Evolutionary conservation across 495 filamentous ascomycete species (phyloP).

Genomic region (Aspergillus indologenus): DNA sequence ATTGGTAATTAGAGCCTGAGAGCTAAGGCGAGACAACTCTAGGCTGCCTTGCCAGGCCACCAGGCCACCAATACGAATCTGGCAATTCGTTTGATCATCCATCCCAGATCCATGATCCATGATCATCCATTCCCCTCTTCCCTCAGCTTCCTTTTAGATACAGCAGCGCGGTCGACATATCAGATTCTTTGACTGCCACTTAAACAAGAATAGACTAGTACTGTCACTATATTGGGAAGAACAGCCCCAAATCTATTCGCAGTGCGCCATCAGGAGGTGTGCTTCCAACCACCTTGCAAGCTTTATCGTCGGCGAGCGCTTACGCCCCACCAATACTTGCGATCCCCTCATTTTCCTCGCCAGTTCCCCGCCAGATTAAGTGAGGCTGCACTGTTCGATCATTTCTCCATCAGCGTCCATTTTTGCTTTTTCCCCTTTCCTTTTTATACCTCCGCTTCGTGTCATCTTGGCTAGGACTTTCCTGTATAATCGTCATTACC

Average conservation of each 20-base stretch:
- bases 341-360: constrained; percentile 7
- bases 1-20: neutral
- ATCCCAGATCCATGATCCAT: neutral
- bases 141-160: no score
- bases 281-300: neutral
- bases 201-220: no score
- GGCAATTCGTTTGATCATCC: neutral
- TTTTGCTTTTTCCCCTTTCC: constrained; percentile 9
- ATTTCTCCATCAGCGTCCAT: neutral
- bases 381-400: constrained; percentile 9
- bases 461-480: neutral
- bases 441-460: neutral
- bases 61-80: neutral
- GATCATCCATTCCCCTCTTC: no score
- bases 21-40: neutral
- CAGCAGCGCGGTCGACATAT: no score
- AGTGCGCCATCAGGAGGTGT: neutral
- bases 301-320: constrained; percentile 5
- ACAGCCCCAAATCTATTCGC: no score
- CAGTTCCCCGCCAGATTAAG: neutral
- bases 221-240: no score
- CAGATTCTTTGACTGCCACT: no score
- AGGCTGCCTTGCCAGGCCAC: neutral
- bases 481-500: neutral
- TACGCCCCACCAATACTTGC: constrained; percentile 8